These are phyloP conservation scores for Macadamia integrifolia DNA, from an alignment of 164 flowering plant species.

Conservation along the genomic window DNA sequence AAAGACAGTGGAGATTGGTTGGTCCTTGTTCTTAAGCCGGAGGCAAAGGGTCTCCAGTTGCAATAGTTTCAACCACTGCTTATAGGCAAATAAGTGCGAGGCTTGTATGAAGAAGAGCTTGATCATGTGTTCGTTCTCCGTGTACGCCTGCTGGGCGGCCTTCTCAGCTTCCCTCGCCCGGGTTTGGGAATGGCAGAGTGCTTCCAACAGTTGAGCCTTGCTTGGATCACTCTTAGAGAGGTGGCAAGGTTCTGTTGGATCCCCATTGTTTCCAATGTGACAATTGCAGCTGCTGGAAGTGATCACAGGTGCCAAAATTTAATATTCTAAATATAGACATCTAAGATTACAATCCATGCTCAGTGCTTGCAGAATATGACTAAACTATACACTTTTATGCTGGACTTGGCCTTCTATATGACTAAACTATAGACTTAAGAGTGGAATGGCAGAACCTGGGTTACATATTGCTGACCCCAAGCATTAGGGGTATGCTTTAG, in stretches of 20 bases:
- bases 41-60: slow-evolving; percentile 50
- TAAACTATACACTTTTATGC: too few relatives aligned
- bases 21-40: slow-evolving; percentile 33
- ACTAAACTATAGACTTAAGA: too few relatives aligned
- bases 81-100: slow-evolving; percentile 81
- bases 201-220: slow-evolving; percentile 76
- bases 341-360: too few relatives aligned
- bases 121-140: slow-evolving; percentile 74
- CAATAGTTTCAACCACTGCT: slow-evolving; percentile 66
- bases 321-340: neutral
- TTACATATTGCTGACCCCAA: too few relatives aligned
- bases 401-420: neutral
- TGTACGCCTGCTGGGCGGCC: slow-evolving; percentile 59
- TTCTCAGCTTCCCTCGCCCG: slow-evolving; percentile 95
- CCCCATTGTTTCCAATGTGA: slow-evolving; percentile 8
- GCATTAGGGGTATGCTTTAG: too few relatives aligned
- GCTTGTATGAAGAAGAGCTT: slow-evolving; percentile 84
- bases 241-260: slow-evolving; percentile 12
- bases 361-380: too few relatives aligned
- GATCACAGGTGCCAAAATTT: neutral
- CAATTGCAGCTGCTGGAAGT: slow-evolving; percentile 10
- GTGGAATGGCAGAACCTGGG: too few relatives aligned
- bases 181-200: slow-evolving; percentile 85
- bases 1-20: slow-evolving; percentile 22
- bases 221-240: slow-evolving; percentile 28